These are phyloP conservation scores for Fusarium mexicanum DNA, from an alignment of 2,329 filamentous ascomycete species.

Conservation along the genomic window DNA sequence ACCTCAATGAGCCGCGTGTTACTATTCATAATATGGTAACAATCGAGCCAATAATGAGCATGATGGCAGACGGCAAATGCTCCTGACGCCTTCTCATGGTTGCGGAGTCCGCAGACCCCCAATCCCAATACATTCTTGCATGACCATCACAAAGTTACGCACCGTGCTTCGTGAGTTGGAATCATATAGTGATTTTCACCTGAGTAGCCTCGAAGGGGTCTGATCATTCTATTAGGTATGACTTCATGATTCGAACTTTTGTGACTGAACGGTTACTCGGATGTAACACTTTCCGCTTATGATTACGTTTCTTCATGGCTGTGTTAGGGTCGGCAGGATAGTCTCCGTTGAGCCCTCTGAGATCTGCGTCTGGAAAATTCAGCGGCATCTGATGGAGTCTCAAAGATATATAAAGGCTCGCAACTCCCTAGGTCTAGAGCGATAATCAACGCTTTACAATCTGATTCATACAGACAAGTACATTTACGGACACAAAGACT, in stretches of 20 bases:
- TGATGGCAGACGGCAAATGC: no score
- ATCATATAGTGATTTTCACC: no score
- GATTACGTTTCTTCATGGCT: not conserved
- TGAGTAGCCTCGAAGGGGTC: fast-evolving
- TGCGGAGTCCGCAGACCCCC: not conserved
- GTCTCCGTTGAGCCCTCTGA: fast-evolving
- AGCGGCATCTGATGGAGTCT: no score
- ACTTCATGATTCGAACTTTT: no score
- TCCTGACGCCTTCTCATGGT: not conserved
- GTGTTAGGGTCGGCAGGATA: no score
- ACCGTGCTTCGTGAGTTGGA: no score
- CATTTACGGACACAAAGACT: fast-evolving
- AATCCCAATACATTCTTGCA: not conserved
- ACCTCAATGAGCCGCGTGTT: not conserved
- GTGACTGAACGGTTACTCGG: not conserved
- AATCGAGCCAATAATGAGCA: fast-evolving
- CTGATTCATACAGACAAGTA: not conserved
- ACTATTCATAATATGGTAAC: not conserved
- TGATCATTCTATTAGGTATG: fast-evolving
- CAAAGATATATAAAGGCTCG: not conserved
- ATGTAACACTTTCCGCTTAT: not conserved
- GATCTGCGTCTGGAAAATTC: fast-evolving
- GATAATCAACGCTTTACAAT: not conserved
- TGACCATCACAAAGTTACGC: not conserved
- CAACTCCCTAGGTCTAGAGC: fast-evolving